phyloP scores from a whole-genome alignment of 495 filamentous ascomycete genomes.

The Penicillium waksmanii region DNA sequence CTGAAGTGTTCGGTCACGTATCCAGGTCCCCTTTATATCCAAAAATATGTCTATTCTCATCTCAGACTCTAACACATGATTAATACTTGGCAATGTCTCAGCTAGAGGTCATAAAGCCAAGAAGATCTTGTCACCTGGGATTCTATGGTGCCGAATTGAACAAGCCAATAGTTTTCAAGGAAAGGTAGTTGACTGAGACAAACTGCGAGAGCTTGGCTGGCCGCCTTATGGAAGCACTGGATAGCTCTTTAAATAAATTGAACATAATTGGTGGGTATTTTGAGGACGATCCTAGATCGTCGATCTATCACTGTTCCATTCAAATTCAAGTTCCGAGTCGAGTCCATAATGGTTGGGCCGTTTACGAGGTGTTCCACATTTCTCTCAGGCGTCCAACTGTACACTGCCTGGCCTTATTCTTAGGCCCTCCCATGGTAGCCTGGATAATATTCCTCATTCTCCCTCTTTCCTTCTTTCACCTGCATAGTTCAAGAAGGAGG shows the following conservation, averaged over 20 bases:
- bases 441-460: not conserved
- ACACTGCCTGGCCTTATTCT: not conserved
- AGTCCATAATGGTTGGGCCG: not conserved
- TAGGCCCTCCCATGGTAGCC: not conserved
- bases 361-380: not conserved
- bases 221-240: not conserved
- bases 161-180: not conserved
- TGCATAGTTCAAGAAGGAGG: not conserved
- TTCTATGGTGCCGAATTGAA: too few relatives aligned
- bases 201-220: not conserved
- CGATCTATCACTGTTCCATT: not conserved
- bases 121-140: too few relatives aligned
- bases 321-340: not conserved
- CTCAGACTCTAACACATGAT: too few relatives aligned
- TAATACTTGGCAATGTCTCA: too few relatives aligned
- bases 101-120: too few relatives aligned
- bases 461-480: too few relatives aligned
- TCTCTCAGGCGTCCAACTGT: not conserved
- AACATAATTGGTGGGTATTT: not conserved
- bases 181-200: not conserved
- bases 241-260: not conserved
- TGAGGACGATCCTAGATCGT: not conserved
- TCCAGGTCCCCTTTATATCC: too few relatives aligned
- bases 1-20: too few relatives aligned
- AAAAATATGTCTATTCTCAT: too few relatives aligned